Evolutionary conservation across 1,284 basidiomycete genomes (phyloP), one percentile per base, ranked within the genome.

Genomic region (Amylostereum areolatum): DNA sequence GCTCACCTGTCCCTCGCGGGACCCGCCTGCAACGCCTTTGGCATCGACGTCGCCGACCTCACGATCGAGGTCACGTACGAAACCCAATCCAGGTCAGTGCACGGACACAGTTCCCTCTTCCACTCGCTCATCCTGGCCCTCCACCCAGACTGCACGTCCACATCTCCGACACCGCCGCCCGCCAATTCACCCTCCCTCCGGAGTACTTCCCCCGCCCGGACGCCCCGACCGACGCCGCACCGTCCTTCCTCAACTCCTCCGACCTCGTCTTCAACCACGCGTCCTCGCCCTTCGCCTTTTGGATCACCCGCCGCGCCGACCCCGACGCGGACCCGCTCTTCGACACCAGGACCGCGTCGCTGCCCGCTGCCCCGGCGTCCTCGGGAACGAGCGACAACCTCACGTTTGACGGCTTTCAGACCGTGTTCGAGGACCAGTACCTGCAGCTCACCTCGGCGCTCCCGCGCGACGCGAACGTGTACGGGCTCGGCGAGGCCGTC

Each of bases 361-460:
- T 85, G 3, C 82, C 83, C 1, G 45, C 66, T 1, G 72, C 78
- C 2, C 80, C 83, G 3, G 78, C 79, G 43, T 63, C 74, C 2
- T 72, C 78, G 4, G 43, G 43, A 24, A 34, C 18, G 11, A 28
- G 41, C 12, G 28, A 25, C 25, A 24, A 71, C 31, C 25, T 43
- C 7, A 72, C 72, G 3, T 69, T 85, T 11, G 70, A 80, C 47
- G 77, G 71, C 0, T 83, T 85, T 54, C 75, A 78, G 5, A 71
- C 89, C 3, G 75, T 90, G n/a, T 89, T 91, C 57, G 87, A 90
- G 60, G 81, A 90, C 56, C 80, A 81, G 54, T 85, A 84, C 56
- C 66, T 85, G 36, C 77, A 91, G 77, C 59, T 91, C 3, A 69
- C 82, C 3, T 85, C 83, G 24, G 72, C 78, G 0, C 68, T 87